phyloP scores from a whole-genome alignment of 1,139 yeast species.

The Blastobotrys buckinghamii region DNA sequence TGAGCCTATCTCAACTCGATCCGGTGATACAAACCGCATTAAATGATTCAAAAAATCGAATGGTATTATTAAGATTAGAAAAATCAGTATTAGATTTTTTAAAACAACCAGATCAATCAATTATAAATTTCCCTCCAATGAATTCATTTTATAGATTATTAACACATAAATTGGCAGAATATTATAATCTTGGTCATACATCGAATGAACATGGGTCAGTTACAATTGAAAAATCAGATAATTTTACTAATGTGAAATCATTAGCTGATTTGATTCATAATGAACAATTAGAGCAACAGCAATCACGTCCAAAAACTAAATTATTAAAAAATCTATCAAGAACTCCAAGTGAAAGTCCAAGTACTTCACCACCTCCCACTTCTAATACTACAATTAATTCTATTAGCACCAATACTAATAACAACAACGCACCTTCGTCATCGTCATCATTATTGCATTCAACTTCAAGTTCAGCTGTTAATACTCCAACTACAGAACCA shows the following conservation, averaged over 20 bases:
- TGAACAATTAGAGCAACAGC: background rate
- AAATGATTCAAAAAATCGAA: conserved; percentile 44
- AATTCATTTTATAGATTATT: conserved; percentile 63
- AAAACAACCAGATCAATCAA: conserved; percentile 34
- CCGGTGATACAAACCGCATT: conserved; percentile 39
- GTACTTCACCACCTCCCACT: conserved; percentile 1
- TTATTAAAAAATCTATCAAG: conserved; percentile 3
- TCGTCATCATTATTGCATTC: background rate
- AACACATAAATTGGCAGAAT: conserved; percentile 64
- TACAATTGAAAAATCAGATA: conserved; percentile 30
- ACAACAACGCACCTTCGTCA: background rate
- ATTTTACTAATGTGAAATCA: conserved; percentile 2
- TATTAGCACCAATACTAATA: no score
- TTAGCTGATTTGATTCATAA: conserved; percentile 5
- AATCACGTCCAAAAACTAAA: conserved; percentile 6
- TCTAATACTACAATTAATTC: no score
- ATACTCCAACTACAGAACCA: background rate
- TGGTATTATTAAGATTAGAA: conserved; percentile 51
- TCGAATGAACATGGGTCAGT: conserved; percentile 41
- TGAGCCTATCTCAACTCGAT: conserved; percentile 10
- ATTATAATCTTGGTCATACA: conserved; percentile 52
- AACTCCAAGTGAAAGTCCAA: background rate
- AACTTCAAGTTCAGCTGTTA: background rate
- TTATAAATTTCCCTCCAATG: conserved; percentile 46
- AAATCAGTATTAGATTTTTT: conserved; percentile 39